These are phyloP conservation scores for Waltergamsia citrina DNA, from an alignment of 2,329 filamentous ascomycete genomes.

Conservation along the genomic window DNA sequence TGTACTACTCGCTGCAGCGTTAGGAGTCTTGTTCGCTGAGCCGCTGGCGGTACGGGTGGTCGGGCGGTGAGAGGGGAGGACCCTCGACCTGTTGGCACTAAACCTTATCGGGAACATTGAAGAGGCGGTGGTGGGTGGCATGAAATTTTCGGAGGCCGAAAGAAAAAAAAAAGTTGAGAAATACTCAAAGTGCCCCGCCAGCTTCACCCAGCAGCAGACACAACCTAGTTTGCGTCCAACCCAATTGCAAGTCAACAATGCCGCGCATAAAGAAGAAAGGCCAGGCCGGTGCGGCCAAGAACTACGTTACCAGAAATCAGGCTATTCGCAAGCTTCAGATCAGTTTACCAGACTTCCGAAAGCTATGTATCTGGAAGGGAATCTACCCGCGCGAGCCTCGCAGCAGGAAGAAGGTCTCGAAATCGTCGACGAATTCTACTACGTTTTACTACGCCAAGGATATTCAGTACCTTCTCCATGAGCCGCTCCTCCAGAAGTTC, in stretches of 20 bases:
- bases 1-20: neutral
- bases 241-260: conserved; percentile 34
- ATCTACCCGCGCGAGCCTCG: conserved; percentile 97
- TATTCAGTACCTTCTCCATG: conserved; percentile 95
- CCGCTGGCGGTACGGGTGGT: neutral
- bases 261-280: conserved; percentile 86
- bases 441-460: conserved; percentile 93
- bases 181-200: conserved; percentile 3
- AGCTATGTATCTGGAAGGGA: conserved; percentile 98
- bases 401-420: conserved; percentile 94
- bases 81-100: neutral
- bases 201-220: conserved; percentile 7
- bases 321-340: conserved; percentile 97
- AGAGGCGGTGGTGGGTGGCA: conserved; percentile 5
- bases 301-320: conserved; percentile 96
- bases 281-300: conserved; percentile 85
- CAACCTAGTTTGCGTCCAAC: neutral
- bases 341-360: conserved; percentile 91
- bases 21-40: too few relatives aligned
- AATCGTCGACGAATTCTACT: conserved; percentile 79
- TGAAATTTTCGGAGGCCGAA: conserved; percentile 6
- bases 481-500: conserved; percentile 89
- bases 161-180: conserved; percentile 16
- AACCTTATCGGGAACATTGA: neutral
- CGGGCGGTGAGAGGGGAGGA: conserved; percentile 1